Percentiles rank a stretch among this genome's conserved stretches.
These are phyloP conservation scores for Coriaria nepalensis DNA, from an alignment of 306 rosid genomes.

Conservation along the genomic window DNA sequence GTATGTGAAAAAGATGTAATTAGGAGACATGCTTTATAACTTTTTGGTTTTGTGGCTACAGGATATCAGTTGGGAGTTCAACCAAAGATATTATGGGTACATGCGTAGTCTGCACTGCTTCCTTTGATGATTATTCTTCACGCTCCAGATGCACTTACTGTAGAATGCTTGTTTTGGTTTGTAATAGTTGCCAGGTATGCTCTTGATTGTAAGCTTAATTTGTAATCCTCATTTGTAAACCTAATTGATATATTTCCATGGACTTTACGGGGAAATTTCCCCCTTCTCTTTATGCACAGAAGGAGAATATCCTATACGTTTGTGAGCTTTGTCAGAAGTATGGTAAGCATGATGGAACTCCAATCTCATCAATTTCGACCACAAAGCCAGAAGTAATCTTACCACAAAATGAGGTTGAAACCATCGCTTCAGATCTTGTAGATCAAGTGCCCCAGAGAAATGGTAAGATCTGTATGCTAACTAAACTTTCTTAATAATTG, in stretches of 20 bases:
- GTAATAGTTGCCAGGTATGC: conserved; percentile 67
- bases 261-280: too few relatives aligned
- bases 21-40: conserved; percentile 7
- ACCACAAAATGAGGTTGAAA: conserved; percentile 19
- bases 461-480: conserved; percentile 68
- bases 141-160: conserved; percentile 71
- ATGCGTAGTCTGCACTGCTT: conserved; percentile 55
- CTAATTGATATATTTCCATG: too few relatives aligned
- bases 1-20: conserved; percentile 13
- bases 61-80: conserved; percentile 89
- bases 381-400: conserved; percentile 20
- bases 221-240: too few relatives aligned
- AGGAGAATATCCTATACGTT: conserved; percentile 29
- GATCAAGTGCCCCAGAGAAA: conserved; percentile 30
- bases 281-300: conserved; percentile 14
- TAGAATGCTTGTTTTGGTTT: conserved; percentile 81
- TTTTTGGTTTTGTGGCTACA: conserved; percentile 21
- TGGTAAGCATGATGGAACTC: conserved; percentile 29
- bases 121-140: conserved; percentile 75
- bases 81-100: conserved; percentile 43
- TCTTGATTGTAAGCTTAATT: too few relatives aligned
- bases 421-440: conserved; percentile 20
- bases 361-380: conserved; percentile 21
- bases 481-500: conserved; percentile 6
- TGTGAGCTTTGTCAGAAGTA: conserved; percentile 85